Base-by-base conservation (phyloP, 495 filamentous ascomycete species). In the Penicillium bialowiezense region DNA sequence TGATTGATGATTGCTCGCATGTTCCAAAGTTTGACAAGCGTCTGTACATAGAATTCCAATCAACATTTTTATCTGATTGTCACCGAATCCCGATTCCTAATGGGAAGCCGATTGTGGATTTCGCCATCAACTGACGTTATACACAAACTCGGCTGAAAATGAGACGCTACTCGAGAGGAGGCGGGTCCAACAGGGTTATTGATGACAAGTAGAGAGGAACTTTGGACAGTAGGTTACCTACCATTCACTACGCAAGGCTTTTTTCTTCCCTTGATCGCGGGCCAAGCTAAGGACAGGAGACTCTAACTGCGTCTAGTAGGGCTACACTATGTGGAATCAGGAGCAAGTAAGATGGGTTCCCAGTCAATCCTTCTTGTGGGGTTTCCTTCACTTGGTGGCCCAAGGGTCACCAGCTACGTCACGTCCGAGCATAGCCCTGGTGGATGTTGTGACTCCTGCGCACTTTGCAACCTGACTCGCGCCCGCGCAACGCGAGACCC, bases 161-260 rank as follows among this genome's bases (percentile, higher is more conserved):
- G 62, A 59, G 6, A 34, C 56, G 3, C 44, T 67, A 4, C 39
- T 19, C 10, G 63, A 67, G 48, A 21, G 1, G 62, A 68, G 17
- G 62, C 40, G 3, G 49, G 17, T n/a, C n/a, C n/a, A n/a, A n/a
- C 1, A 53, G 46, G 17, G 61, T 70, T 0, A 63, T 70, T 34
- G 65, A 67, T 50, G 56, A 67, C 0, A 70, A 70, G 42, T 17
- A 67, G n/a, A 68, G 65, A 42, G 65, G 67, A 5, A 68, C 65
- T 3, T 36, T 70, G 28, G 68, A 70, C 44, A 68, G 63, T 66
- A 54, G 21, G 41, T 10, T 24, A 10, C 36, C 31, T 14, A 23
- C 14, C 6, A n/a, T n/a, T n/a, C n/a, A n/a, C n/a, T n/a, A n/a
- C n/a, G n/a, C n/a, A n/a, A n/a, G n/a, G n/a, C n/a, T n/a, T n/a